Base-by-base conservation (phyloP, 208 protist genomes). In the Strigomonas culicis region DNA sequence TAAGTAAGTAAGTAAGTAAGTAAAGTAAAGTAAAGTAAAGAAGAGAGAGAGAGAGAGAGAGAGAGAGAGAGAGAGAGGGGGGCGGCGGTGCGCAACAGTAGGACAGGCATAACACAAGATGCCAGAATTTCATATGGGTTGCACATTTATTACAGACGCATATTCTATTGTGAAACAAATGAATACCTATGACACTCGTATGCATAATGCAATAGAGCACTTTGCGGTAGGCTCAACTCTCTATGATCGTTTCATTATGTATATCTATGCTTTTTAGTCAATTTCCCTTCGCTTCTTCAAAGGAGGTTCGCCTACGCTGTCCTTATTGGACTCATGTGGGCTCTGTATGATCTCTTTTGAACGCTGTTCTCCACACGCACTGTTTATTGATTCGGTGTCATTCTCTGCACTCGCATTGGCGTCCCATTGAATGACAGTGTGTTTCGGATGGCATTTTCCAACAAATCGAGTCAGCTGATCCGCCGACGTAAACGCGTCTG, bases 401-500 rank as follows among this genome's bases (percentile, higher is more conserved):
- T 59, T 53, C 8, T 25, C 50, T 11, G 44, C 63, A 4, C 28
- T 6, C 0, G 10, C 32, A 27, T 36, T 4, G 10, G 34, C n/a
- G 39, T 84, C 78, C 79, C 79, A 84, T 1, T 17, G 7, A 41
- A 84, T 76, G 0, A 61, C 47, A 24, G 60, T 62, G 25, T 74
- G 39, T 56, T 79, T 82, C 1, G 75, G 67, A 63, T 82, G 84
- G 74, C 76, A 89, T 22, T 77, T 70, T 1, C 74, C 80, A 55
- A 93, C 70, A 15, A 78, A 27, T 6, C 86, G 80, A 1, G 66
- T 69, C 32, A 93, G 74, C 50, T 61, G 56, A 7, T 74, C 70
- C 0, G 75, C 69, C 32, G 78, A 77, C n/a, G 69, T 79, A 71
- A 90, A 93, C 10, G 84, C 76, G 46, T 93, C 87, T 0, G 87